Conservation (phyloP, 2,329 filamentous ascomycete species). For the Claviceps cyperi region DNA sequence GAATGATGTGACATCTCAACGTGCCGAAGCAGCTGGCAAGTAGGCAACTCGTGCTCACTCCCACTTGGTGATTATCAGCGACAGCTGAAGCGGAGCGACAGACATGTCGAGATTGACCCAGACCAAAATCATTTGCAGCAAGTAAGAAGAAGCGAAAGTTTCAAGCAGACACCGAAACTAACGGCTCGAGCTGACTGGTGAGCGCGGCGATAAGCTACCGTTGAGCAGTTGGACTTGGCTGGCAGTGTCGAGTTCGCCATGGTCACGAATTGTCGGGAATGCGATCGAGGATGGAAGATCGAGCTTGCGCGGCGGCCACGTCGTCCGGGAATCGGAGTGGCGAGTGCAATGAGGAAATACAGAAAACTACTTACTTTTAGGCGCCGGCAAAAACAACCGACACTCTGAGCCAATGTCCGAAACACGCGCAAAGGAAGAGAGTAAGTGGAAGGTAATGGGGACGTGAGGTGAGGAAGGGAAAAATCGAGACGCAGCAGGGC, state of each 20-base stretch:
- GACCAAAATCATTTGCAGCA: background rate
- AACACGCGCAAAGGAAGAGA: conserved; percentile 33
- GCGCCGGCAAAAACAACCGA: conserved; percentile 35
- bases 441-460: conserved; percentile 22
- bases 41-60: background rate
- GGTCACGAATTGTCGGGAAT: conserved; percentile 7
- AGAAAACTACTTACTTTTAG: conserved; percentile 34
- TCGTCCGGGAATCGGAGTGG: background rate
- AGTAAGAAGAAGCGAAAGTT: background rate
- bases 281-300: conserved; percentile 4
- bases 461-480: conserved; percentile 14
- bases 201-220: background rate
- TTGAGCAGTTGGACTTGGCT: background rate
- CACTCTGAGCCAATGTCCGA: conserved; percentile 28
- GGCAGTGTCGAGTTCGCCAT: conserved; percentile 6
- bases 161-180: background rate
- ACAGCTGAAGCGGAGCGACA: background rate
- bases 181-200: background rate
- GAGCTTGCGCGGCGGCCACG: background rate
- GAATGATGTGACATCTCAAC: background rate
- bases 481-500: conserved; percentile 19
- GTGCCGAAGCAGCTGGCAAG: background rate
- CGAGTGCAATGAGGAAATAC: background rate
- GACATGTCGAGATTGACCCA: background rate
- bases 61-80: background rate